phyloP scores from a whole-genome alignment of 331 rosid species.

The Acacia concinna region DNA sequence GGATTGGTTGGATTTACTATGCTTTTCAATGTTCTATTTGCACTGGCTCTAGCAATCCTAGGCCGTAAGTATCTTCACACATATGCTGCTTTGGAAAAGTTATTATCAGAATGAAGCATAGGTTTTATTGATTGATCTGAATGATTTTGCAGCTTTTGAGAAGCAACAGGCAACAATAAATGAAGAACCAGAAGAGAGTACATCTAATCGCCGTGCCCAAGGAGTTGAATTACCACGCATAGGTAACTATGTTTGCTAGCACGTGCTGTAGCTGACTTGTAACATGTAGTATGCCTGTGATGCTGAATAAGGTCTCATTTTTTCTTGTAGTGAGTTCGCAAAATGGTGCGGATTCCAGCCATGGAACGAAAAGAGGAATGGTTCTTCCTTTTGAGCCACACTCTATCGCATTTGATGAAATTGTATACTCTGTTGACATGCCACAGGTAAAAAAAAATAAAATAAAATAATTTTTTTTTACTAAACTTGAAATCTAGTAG shows the following conservation, averaged over 20 bases:
- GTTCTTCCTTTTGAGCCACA: conserved; percentile 58
- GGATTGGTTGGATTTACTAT: conserved; percentile 35
- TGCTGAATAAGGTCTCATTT: conserved; percentile 5
- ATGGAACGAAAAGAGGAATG: conserved; percentile 48
- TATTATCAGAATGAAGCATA: not conserved
- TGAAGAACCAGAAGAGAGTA: conserved; percentile 39
- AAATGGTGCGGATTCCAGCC: conserved; percentile 26
- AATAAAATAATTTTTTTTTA: not conserved
- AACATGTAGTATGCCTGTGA: not conserved
- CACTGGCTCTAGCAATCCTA: conserved; percentile 31
- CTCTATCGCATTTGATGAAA: conserved; percentile 50
- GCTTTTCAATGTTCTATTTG: conserved; percentile 30
- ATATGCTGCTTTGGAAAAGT: not conserved
- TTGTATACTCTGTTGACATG: conserved; percentile 56
- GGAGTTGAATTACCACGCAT: conserved; percentile 36
- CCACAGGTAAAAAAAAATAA: conserved; percentile 41
- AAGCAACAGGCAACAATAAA: conserved; percentile 45
- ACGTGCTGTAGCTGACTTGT: not conserved
- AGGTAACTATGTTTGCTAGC: conserved; percentile 26
- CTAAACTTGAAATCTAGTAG: not conserved
- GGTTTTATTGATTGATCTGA: conserved; percentile 11
- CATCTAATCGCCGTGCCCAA: conserved; percentile 11
- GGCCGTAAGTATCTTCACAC: conserved; percentile 24
- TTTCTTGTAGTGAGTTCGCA: conserved; percentile 38
- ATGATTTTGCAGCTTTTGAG: conserved; percentile 55